Evolutionary conservation across 495 filamentous ascomycete genomes (phyloP).

Genomic region (Penicillium pancosmium): DNA sequence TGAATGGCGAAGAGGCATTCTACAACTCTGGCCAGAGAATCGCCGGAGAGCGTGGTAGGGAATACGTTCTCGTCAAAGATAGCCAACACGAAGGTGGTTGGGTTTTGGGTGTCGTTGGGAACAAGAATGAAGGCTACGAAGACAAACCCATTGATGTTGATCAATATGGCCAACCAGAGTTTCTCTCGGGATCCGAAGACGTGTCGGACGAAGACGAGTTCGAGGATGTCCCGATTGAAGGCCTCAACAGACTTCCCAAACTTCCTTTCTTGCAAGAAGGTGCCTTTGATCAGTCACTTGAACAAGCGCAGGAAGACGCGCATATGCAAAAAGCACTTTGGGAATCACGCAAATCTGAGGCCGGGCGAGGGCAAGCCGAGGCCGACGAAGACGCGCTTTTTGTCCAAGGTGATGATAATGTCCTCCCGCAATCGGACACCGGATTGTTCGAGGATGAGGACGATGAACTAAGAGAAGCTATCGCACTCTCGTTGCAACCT

Average conservation of each 20-base stretch:
- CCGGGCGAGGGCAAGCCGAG: background rate
- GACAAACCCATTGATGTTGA: constrained; percentile 92
- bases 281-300: constrained; percentile 42
- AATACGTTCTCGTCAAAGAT: constrained; percentile 96
- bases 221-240: constrained; percentile 95
- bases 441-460: constrained; percentile 55
- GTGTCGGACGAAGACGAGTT: constrained; percentile 70
- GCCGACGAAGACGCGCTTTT: constrained; percentile 66
- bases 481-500: constrained; percentile 73
- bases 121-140: constrained; percentile 71
- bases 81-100: constrained; percentile 95
- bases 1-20: constrained; percentile 73
- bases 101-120: constrained; percentile 90
- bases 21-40: constrained; percentile 68
- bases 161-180: constrained; percentile 53
- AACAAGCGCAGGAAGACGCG: constrained; percentile 39
- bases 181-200: constrained; percentile 53
- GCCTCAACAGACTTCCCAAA: constrained; percentile 86
- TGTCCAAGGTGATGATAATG: constrained; percentile 53
- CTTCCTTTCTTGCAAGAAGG: constrained; percentile 43
- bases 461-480: constrained; percentile 77
- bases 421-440: constrained; percentile 28
- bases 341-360: constrained; percentile 21
- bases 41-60: constrained; percentile 85
- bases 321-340: constrained; percentile 50